A percentile compares a stretch with the other conserved stretches of the same genome.
These are phyloP conservation scores for Patellifolia procumbens DNA, from an alignment of 179 eudicot genomes.

Conservation along the genomic window DNA sequence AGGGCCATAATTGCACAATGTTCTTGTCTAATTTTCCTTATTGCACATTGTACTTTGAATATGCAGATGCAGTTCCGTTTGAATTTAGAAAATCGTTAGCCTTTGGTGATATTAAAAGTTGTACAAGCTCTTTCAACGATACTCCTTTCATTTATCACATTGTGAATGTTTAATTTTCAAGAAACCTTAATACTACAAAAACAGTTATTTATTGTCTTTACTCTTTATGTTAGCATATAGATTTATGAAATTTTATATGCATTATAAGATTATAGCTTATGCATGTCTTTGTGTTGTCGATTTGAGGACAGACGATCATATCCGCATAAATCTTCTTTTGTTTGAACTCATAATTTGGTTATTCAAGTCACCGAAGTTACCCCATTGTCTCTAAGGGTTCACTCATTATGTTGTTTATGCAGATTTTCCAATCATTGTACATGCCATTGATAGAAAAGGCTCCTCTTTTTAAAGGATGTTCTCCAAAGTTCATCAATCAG, in stretches of 20 bases:
- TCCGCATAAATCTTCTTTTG: not conserved
- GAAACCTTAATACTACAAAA: too few relatives aligned
- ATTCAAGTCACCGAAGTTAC: not conserved
- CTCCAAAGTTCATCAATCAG: slow-evolving; percentile 78
- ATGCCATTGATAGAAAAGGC: slow-evolving; percentile 51
- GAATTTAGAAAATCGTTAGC: not conserved
- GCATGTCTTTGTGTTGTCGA: not conserved
- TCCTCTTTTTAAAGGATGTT: slow-evolving; percentile 80
- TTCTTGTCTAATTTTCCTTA: not conserved
- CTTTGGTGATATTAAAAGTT: not conserved
- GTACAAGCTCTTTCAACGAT: not conserved
- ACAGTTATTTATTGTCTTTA: too few relatives aligned
- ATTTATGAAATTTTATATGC: not conserved
- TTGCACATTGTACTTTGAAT: not conserved
- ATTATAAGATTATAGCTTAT: not conserved
- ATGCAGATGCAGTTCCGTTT: not conserved
- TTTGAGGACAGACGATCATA: not conserved
- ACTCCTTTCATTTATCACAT: not conserved
- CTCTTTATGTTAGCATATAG: not conserved
- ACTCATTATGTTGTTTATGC: slow-evolving; percentile 24
- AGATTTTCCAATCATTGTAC: slow-evolving; percentile 79
- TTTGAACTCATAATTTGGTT: not conserved
- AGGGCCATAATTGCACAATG: not conserved
- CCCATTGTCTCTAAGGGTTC: not conserved
- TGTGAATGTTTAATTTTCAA: not conserved